Conservation (phyloP, 306 rosid species). For the Vigna reflexopilosa region DNA sequence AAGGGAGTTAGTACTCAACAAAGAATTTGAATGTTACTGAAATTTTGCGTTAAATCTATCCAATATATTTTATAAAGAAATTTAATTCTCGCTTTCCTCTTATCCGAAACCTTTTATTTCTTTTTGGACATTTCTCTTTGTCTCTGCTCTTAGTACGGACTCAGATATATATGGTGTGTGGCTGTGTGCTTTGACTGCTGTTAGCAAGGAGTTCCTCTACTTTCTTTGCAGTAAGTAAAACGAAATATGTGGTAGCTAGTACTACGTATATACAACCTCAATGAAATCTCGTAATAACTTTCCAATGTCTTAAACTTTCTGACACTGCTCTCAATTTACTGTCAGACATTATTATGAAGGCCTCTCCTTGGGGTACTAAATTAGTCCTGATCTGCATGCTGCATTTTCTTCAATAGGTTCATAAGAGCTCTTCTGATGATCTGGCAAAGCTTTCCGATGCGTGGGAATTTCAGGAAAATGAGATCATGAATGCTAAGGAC, state of each 20-base stretch:
- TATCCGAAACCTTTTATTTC: slow-evolving; percentile 11
- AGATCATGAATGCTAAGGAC: slow-evolving; percentile 71
- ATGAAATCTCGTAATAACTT: too few relatives aligned
- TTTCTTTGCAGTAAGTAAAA: too few relatives aligned
- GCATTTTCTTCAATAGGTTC: slow-evolving; percentile 58
- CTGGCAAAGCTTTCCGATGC: slow-evolving; percentile 63
- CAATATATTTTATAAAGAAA: slow-evolving; percentile 13
- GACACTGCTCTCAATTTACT: too few relatives aligned
- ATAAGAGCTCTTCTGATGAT: slow-evolving; percentile 61
- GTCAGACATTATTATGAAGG: slow-evolving; percentile 5
- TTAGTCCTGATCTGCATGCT: slow-evolving; percentile 32
- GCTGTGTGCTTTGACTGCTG: slow-evolving; percentile 11
- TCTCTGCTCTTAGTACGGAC: not conserved
- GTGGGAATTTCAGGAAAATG: slow-evolving; percentile 88
- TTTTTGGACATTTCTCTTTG: slow-evolving; percentile 21
- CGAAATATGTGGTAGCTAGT: too few relatives aligned
- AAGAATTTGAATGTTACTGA: slow-evolving; percentile 11
- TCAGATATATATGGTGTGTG: not conserved
- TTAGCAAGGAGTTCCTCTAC: not conserved
- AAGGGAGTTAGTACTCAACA: not conserved
- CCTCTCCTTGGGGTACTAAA: slow-evolving; percentile 13
- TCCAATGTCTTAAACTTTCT: too few relatives aligned
- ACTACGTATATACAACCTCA: too few relatives aligned
- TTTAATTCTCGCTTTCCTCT: slow-evolving; percentile 1
- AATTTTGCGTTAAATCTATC: slow-evolving; percentile 12